Evolutionary conservation across 306 rosid genomes (phyloP), one percentile per base, ranked within the genome.

Genomic region (Prunus mume): DNA sequence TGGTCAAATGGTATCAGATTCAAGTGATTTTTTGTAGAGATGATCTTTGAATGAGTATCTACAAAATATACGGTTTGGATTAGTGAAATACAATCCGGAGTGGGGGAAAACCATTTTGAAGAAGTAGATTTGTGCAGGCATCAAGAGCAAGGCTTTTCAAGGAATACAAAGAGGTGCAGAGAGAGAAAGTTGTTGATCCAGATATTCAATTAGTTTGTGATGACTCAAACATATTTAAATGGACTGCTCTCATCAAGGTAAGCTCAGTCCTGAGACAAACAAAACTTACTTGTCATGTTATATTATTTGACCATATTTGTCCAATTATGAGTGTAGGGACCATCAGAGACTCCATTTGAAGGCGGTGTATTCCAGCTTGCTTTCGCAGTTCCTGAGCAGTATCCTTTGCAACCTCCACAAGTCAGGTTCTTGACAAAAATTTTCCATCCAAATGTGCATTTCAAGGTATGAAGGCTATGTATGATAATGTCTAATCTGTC

Each of bases 401-500:
- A 92, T 81, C 98, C 99, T 74, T 77, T 96, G 70, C 99, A 92
- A 79, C 99, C 99, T 9, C 99, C 98, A 54, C 99, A 91, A 92
- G 99, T 96, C 80, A 86, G 99, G 84, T 96, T 96, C 85, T 83
- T 95, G 77, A 92, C 99, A 46, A 96, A 96, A 71, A 96, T 92
- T 69, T 96, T 96, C 85, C 99, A 96, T 84, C 99, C 99, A 19
- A 96, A 96, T 73, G 99, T 96, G 76, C 99, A 96, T 84, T 96
- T 96, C 74, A 96, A 91, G 99, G 98, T 96, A 81, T 32, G 78
- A 18, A 27, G 58, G 24, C 52, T 69, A 12, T 62, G 22, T 63
- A 3, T 24, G 57, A 47, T 18, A n/a, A 47, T 24, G 27, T 50
- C 22, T n/a, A n/a, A 15, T 65, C 41, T 65, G 14, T 52, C 54